A percentile compares a stretch with the other conserved stretches of the same genome.
These are phyloP conservation scores for Camillea tinctor DNA, from an alignment of 2,329 filamentous ascomycete species.

Conservation along the genomic window DNA sequence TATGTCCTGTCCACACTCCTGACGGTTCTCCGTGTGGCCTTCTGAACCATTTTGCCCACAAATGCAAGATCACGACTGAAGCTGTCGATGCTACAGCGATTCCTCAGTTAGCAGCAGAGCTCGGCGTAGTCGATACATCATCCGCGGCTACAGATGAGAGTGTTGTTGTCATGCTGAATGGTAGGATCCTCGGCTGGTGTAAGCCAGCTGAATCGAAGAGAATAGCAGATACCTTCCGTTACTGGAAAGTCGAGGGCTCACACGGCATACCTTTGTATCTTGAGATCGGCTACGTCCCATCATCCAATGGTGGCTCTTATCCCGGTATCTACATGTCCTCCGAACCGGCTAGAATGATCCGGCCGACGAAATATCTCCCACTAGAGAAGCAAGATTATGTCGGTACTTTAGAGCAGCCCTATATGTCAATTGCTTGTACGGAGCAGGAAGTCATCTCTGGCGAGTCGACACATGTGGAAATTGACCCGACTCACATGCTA, in stretches of 20 bases:
- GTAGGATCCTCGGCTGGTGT: constrained; percentile 86
- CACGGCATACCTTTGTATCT: constrained; percentile 79
- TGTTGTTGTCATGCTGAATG: constrained; percentile 87
- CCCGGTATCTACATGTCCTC: constrained; percentile 95
- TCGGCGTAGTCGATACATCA: constrained; percentile 75
- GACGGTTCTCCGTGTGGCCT: constrained; percentile 94
- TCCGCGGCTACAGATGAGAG: constrained; percentile 79
- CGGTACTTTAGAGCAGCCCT: constrained; percentile 92
- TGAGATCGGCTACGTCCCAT: constrained; percentile 89
- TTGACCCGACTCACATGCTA: constrained; percentile 91
- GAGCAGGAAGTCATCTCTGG: constrained; percentile 84
- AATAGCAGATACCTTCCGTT: constrained; percentile 82
- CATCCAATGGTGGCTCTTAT: constrained; percentile 88
- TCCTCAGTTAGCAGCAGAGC: constrained; percentile 69
- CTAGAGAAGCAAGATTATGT: constrained; percentile 84
- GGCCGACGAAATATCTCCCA: constrained; percentile 89
- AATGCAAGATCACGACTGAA: constrained; percentile 83
- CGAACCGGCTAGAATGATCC: constrained; percentile 78
- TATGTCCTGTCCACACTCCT: constrained; percentile 96
- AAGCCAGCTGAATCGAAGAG: constrained; percentile 76
- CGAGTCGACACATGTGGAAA: constrained; percentile 89
- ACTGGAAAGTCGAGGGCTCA: constrained; percentile 91
- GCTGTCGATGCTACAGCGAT: constrained; percentile 72
- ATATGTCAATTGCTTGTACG: constrained; percentile 96
- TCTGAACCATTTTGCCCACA: constrained; percentile 92